phyloP scores from a whole-genome alignment of 2,329 filamentous ascomycete species.

The Fusarium coffeatum region DNA sequence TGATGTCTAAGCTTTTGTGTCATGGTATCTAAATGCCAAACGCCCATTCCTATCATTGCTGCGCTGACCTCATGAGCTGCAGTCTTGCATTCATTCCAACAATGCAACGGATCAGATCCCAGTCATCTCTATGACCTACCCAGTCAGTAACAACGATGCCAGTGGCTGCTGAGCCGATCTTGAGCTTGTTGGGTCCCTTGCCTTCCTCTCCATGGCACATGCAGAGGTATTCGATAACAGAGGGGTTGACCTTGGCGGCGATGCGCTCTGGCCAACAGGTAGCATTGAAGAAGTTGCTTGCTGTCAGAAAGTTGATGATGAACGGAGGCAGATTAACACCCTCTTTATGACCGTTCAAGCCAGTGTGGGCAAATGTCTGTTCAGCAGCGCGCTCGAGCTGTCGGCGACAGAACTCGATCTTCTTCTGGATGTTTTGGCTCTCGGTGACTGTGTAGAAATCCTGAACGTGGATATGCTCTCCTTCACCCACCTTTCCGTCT shows the following conservation, averaged over 20 bases:
- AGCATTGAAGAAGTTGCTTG: constrained; percentile 93
- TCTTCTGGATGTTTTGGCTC: constrained; percentile 79
- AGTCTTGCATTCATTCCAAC: constrained; percentile 88
- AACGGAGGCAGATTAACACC: constrained; percentile 66
- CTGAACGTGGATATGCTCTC: constrained; percentile 81
- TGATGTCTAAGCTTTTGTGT: neutral
- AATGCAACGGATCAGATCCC: constrained; percentile 88
- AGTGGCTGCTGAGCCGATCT: constrained; percentile 78
- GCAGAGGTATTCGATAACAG: constrained; percentile 72
- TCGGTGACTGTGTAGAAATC: constrained; percentile 93
- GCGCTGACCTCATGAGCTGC: constrained; percentile 54
- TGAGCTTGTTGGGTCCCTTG: constrained; percentile 61
- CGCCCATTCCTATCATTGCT: too few species aligned
- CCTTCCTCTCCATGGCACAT: constrained; percentile 64
- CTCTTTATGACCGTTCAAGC: constrained; percentile 44
- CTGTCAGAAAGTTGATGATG: constrained; percentile 90
- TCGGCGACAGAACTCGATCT: constrained; percentile 77
- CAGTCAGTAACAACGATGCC: constrained; percentile 94
- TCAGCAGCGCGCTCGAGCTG: constrained; percentile 80
- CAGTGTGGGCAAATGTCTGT: constrained; percentile 59
- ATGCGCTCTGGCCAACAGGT: constrained; percentile 95
- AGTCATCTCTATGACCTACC: constrained; percentile 88
- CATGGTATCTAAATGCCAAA: neutral
- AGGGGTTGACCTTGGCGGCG: constrained; percentile 87
- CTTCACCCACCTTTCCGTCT: constrained; percentile 75